A percentile compares a stretch with the other conserved stretches of the same genome.
phyloP scores from a whole-genome alignment of 1,284 basidiomycete species.

The Cryptococcus sp. region DNA sequence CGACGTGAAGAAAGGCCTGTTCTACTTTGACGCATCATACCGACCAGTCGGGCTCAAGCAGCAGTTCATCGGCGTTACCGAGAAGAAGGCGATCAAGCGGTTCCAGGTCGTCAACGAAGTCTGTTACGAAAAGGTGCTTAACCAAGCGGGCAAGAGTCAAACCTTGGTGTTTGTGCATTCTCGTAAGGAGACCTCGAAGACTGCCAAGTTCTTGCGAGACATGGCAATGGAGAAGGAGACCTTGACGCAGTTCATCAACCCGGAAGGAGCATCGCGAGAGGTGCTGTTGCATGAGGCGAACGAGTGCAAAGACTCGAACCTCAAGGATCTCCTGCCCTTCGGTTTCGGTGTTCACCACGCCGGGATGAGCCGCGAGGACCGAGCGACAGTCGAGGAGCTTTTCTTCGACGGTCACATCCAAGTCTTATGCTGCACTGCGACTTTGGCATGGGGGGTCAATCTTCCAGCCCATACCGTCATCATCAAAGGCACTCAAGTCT shows the following conservation, averaged over 20 bases:
- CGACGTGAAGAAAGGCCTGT: constrained; percentile 86
- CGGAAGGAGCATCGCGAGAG: constrained; percentile 83
- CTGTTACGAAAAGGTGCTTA: constrained; percentile 97
- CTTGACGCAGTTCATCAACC: constrained; percentile 90
- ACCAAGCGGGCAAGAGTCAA: constrained; percentile 77
- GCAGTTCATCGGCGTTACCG: constrained; percentile 96
- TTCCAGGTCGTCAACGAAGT: constrained; percentile 99
- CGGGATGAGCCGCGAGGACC: constrained; percentile 95
- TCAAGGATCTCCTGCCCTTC: constrained; percentile 90
- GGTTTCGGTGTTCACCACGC: constrained; percentile 98
- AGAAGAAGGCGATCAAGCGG: constrained; percentile 99
- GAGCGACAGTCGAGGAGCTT: constrained; percentile 89
- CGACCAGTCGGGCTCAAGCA: constrained; percentile 94
- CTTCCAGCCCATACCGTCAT: constrained; percentile 97
- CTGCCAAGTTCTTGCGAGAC: constrained; percentile 91
- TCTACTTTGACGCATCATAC: constrained; percentile 95
- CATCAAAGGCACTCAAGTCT: constrained; percentile 99
- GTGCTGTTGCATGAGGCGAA: constrained; percentile 82
- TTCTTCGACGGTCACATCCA: constrained; percentile 92
- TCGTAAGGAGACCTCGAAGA: constrained; percentile 97
- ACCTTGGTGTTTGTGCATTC: constrained; percentile 97
- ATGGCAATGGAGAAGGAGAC: constrained; percentile 96
- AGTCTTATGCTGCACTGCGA: constrained; percentile 95
- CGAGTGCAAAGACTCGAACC: constrained; percentile 78
- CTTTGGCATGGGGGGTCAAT: constrained; percentile 99